Evolutionary conservation across 1,139 yeast genomes (phyloP), one percentile per base, ranked within the genome.

Genomic region (Sugiyamaella neomexicana): DNA sequence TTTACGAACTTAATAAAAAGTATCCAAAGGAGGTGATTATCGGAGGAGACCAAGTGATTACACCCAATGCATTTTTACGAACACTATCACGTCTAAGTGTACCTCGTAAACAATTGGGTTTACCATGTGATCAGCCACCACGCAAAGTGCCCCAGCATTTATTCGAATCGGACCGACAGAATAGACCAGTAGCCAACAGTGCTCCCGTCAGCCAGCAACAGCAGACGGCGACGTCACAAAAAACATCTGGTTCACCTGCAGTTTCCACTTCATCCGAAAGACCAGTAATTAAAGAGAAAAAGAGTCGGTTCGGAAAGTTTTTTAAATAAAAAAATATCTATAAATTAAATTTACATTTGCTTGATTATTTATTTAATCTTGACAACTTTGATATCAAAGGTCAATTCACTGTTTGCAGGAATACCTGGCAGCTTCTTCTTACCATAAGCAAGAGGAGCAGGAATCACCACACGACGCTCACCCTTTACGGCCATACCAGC

Each of bases 401-500:
- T 89, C 73, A 93, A 82, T 76, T 89, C 96, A 58, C 96, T 87
- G 83, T 91, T 91, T 66, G 96, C 88, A 68, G 99, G 99, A 67
- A 93, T 89, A 61, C 98, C 99, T 67, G 99, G 98, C 63, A 93
- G 80, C 60, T 88, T 82, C 78, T 89, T 88, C 69, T 87, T 86
- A 61, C 99, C 99, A 75, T 93, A 93, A 56, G 97, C 99, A 85
- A 89, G 88, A 70, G 93, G 82, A 56, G 99, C 85, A 65, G 99
- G 99, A 65, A 95, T 89, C 60, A 89, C 80, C 62, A 95, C 90
- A 79, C 99, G 86, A 81, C 99, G 90, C 80, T 95, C 99, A 70
- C 99, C 99, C 67, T 97, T 97, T 70, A 89, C 96, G 59, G 96
- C 84, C 98, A 95, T 91, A 72, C 99, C 99, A 56, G 91, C 89